Conservation (phyloP, 768 basidiomycete species). For the Crassisporium funariophilum region DNA sequence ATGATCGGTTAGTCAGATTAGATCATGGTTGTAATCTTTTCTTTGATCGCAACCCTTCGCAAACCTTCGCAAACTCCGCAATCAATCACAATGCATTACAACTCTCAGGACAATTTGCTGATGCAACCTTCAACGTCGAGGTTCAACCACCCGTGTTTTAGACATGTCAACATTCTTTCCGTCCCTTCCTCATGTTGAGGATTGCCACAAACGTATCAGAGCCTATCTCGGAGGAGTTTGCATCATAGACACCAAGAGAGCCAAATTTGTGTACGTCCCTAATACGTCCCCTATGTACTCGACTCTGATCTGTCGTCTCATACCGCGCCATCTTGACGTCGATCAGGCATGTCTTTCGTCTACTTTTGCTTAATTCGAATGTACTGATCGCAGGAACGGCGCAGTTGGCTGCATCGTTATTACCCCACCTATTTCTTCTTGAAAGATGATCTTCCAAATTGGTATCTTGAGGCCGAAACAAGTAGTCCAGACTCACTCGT, state of each 20-base stretch:
- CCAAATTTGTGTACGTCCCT: conserved; percentile 64
- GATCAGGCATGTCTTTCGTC: not conserved
- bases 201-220: conserved; percentile 51
- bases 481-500: conserved; percentile 31
- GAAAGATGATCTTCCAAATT: conserved; percentile 42
- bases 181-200: conserved; percentile 48
- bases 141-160: too few species aligned
- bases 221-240: conserved; percentile 53
- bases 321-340: not conserved
- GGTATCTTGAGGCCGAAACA: conserved; percentile 39
- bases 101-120: too few species aligned
- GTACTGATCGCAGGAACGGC: not conserved
- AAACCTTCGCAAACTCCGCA: too few species aligned
- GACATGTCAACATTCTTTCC: conserved; percentile 33
- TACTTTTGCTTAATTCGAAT: too few species aligned
- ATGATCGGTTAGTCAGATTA: too few species aligned
- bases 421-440: conserved; percentile 62
- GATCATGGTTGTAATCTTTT: too few species aligned
- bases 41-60: too few species aligned
- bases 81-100: too few species aligned
- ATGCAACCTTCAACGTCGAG: conserved; percentile 8
- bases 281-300: too few species aligned
- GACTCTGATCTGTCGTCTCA: not conserved
- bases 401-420: conserved; percentile 53
- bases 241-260: conserved; percentile 55